Percentiles rank a stretch among this genome's conserved stretches.
phyloP scores from a whole-genome alignment of 2,329 filamentous ascomycete genomes.

The Penicillium expansum region DNA sequence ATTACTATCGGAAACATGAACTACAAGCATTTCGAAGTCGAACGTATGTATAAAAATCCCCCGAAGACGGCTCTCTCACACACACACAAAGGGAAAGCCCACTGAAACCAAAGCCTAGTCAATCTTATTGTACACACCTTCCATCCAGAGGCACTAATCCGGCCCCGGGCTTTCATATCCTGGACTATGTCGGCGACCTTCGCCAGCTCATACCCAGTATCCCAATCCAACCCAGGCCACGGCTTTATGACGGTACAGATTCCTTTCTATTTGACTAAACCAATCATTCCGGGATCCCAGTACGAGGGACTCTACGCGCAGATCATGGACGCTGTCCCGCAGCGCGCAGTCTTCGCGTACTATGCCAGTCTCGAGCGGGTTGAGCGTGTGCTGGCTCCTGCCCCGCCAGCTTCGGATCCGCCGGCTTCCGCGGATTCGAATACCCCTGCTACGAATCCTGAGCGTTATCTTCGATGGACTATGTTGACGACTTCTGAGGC shows the following conservation, averaged over 20 bases:
- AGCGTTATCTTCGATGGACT: conserved; percentile 30
- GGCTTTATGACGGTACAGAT: conserved; percentile 37
- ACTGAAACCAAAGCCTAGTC: conserved; percentile 19
- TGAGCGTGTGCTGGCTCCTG: conserved; percentile 2
- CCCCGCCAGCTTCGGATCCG: not conserved
- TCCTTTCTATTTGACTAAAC: conserved; percentile 20
- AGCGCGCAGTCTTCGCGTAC: conserved; percentile 30
- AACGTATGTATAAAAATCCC: not conserved
- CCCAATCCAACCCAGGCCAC: no score
- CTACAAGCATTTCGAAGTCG: conserved; percentile 15
- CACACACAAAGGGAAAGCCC: not conserved
- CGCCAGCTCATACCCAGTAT: conserved; percentile 16
- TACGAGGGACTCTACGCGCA: conserved; percentile 16
- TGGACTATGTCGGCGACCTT: conserved; percentile 32
- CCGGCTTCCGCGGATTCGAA: not conserved
- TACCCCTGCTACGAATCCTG: not conserved
- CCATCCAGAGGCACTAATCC: conserved; percentile 31
- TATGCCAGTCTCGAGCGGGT: conserved; percentile 39
- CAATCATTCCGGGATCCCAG: not conserved
- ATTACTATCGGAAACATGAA: conserved; percentile 13
- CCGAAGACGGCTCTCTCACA: not conserved
- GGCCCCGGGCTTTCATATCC: conserved; percentile 34
- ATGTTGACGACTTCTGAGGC: conserved; percentile 41
- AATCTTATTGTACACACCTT: conserved; percentile 40
- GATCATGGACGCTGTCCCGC: conserved; percentile 24